phyloP scores from a whole-genome alignment of 1,139 yeast genomes.

The Blastobotrys persicus region DNA sequence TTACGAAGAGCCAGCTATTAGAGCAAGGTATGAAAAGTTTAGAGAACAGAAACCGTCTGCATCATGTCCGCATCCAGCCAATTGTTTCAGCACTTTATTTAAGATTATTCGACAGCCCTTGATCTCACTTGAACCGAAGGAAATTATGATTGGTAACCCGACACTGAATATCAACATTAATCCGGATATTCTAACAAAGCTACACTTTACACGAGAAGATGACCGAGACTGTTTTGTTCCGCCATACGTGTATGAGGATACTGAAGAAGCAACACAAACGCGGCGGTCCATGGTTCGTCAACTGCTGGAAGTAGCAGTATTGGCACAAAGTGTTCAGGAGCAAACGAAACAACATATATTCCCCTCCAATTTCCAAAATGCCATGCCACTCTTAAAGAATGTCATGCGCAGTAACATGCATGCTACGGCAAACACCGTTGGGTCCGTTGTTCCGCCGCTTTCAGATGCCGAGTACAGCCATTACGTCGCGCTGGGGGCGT shows the following conservation, averaged over 20 bases:
- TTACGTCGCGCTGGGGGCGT: constrained; percentile 56
- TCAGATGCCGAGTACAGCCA: constrained; percentile 20
- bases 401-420: neutral
- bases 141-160: constrained; percentile 29
- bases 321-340: constrained; percentile 19
- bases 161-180: constrained; percentile 40
- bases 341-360: constrained; percentile 14
- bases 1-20: constrained; percentile 26
- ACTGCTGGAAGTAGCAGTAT: constrained; percentile 25
- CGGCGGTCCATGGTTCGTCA: constrained; percentile 23
- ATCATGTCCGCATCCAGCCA: constrained; percentile 26
- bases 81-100: constrained; percentile 29
- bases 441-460: constrained; percentile 7
- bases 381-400: constrained; percentile 13
- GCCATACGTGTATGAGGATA: constrained; percentile 48
- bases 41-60: constrained; percentile 27
- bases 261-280: constrained; percentile 20
- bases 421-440: constrained; percentile 6
- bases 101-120: constrained; percentile 32
- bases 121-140: constrained; percentile 24
- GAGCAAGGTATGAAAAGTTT: constrained; percentile 24
- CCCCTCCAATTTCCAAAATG: constrained; percentile 19
- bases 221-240: constrained; percentile 54
- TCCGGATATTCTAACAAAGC: constrained; percentile 48
- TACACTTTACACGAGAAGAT: constrained; percentile 44